A percentile compares a stretch with the other conserved stretches of the same genome.
These are phyloP conservation scores for Madurella fahalii DNA, from an alignment of 2,329 filamentous ascomycete genomes.

Conservation along the genomic window DNA sequence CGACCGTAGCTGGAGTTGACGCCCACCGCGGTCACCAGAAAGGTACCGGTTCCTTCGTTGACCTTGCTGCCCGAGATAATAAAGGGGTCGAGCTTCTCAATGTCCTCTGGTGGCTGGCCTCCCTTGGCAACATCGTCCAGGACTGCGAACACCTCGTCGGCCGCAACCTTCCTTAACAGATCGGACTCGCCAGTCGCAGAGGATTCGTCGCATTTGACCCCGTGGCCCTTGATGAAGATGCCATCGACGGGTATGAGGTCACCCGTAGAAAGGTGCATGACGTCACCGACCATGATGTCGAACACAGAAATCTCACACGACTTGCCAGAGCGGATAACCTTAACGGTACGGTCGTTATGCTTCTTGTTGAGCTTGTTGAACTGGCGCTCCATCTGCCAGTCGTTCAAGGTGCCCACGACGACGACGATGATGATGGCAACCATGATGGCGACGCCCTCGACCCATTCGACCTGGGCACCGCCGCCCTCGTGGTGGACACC, in stretches of 20 bases:
- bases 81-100: slow-evolving; percentile 58
- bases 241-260: slow-evolving; percentile 69
- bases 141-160: slow-evolving; percentile 54
- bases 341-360: slow-evolving; percentile 62
- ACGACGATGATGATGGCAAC: slow-evolving; percentile 63
- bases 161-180: slow-evolving; percentile 62
- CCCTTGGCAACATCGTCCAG: slow-evolving; percentile 49
- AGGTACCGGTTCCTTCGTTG: slow-evolving; percentile 51
- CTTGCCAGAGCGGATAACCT: slow-evolving; percentile 63
- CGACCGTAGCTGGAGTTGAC: slow-evolving; percentile 53
- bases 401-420: slow-evolving; percentile 58
- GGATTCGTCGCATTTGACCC: slow-evolving; percentile 64
- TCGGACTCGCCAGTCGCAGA: slow-evolving; percentile 72
- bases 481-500: slow-evolving; percentile 41
- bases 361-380: slow-evolving; percentile 59
- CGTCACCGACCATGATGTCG: slow-evolving; percentile 65
- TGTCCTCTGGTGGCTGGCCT: slow-evolving; percentile 29
- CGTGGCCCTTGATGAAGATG: slow-evolving; percentile 53
- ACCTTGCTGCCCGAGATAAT: slow-evolving; percentile 56
- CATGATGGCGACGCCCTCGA: slow-evolving; percentile 64
- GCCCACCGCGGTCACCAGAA: slow-evolving; percentile 51
- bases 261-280: slow-evolving; percentile 65
- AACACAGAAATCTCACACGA: slow-evolving; percentile 60
- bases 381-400: slow-evolving; percentile 65
- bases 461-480: slow-evolving; percentile 55